Conservation (phyloP, 305 asterid genomes). For the Coffea humblotiana region DNA sequence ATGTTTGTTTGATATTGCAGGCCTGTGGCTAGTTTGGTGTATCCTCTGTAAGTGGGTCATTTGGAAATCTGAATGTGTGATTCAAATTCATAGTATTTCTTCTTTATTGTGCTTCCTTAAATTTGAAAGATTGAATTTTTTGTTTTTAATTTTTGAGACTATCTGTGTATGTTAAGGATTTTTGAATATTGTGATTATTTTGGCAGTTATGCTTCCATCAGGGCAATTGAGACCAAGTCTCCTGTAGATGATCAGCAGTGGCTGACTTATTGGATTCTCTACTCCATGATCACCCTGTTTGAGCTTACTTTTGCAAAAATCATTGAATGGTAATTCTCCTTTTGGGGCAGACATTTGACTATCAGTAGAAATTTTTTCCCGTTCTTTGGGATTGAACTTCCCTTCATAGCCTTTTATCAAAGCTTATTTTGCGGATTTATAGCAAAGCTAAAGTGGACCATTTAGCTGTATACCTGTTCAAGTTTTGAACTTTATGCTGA, state of each 20-base stretch:
- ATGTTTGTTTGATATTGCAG: constrained; percentile 47
- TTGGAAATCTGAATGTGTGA: not conserved
- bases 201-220: constrained; percentile 82
- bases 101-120: not conserved
- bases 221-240: constrained; percentile 89
- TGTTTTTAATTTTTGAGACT: not conserved
- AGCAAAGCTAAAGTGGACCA: not conserved
- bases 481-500: not conserved
- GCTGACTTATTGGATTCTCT: constrained; percentile 97
- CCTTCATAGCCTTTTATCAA: not conserved
- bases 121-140: constrained; percentile 6
- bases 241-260: constrained; percentile 93
- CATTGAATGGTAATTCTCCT: constrained; percentile 66
- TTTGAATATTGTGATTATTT: constrained; percentile 16
- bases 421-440: not conserved
- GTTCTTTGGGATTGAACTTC: not conserved
- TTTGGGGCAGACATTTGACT: not conserved
- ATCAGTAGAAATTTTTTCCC: not conserved
- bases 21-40: constrained; percentile 87
- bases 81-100: not conserved
- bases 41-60: constrained; percentile 79
- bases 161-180: constrained; percentile 1
- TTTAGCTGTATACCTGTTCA: not conserved
- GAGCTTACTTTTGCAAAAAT: constrained; percentile 90
- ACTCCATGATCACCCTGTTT: constrained; percentile 92